Evolutionary conservation across 441 rosid genomes (phyloP).

Genomic region (Adansonia rubrostipa): DNA sequence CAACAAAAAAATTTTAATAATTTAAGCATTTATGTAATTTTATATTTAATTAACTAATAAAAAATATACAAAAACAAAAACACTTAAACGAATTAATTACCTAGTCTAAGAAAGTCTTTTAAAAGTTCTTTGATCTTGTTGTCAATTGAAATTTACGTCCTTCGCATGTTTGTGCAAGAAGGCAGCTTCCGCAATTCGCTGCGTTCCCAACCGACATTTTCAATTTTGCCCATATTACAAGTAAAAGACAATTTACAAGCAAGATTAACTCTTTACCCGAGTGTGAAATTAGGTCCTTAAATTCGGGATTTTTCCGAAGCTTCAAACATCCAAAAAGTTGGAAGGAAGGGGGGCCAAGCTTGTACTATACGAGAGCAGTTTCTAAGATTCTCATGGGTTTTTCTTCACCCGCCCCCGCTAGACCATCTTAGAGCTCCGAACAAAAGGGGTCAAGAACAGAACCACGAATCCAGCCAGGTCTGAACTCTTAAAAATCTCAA

Average conservation of each 20-base stretch:
- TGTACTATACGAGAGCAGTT: not conserved
- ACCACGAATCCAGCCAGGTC: not conserved
- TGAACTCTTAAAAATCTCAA: not conserved
- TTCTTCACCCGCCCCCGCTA: not conserved
- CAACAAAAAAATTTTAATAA: no score
- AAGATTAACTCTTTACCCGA: no score
- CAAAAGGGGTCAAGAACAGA: not conserved
- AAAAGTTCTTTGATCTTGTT: not conserved
- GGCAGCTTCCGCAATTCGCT: not conserved
- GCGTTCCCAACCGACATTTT: slow-evolving; percentile 12
- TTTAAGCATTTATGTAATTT: no score
- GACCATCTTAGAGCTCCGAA: not conserved
- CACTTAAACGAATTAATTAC: no score
- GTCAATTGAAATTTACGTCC: slow-evolving; percentile 8
- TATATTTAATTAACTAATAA: no score
- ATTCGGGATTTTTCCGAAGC: not conserved
- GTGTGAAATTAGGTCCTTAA: no score
- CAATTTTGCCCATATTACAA: slow-evolving; percentile 13
- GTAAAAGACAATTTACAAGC: slow-evolving; percentile 16
- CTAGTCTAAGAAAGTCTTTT: not conserved
- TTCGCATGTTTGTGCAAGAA: not conserved
- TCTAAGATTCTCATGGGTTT: not conserved
- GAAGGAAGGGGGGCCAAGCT: not conserved
- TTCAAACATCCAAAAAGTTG: not conserved
- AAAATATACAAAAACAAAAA: no score